phyloP scores from a whole-genome alignment of 495 filamentous ascomycete genomes.

The Podospora appendiculata region DNA sequence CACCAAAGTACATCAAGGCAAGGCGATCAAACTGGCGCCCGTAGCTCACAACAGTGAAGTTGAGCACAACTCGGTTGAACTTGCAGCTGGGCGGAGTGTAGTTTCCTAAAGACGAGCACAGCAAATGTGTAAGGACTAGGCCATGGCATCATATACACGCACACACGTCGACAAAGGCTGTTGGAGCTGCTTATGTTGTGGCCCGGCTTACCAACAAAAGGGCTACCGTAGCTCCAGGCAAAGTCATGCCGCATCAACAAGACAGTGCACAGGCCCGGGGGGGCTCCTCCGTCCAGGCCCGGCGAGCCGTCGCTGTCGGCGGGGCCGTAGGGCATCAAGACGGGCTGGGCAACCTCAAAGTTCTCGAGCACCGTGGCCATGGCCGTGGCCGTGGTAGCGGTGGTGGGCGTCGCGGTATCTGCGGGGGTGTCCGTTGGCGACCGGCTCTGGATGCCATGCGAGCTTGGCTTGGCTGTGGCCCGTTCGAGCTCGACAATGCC shows the following conservation, averaged over 20 bases:
- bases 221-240: conserved; percentile 67
- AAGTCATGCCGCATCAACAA: conserved; percentile 68
- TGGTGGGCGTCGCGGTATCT: not conserved
- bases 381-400: conserved; percentile 10
- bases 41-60: conserved; percentile 67
- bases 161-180: too few relatives aligned
- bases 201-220: conserved; percentile 60
- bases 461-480: not conserved
- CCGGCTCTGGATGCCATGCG: not conserved
- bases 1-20: conserved; percentile 70
- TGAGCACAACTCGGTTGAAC: conserved; percentile 76
- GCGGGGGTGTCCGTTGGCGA: not conserved
- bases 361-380: conserved; percentile 41
- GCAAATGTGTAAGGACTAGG: not conserved
- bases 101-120: conserved; percentile 34
- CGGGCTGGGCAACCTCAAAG: conserved; percentile 65
- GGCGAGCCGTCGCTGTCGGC: conserved; percentile 27
- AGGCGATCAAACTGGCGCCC: conserved; percentile 78
- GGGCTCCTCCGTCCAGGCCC: conserved; percentile 4
- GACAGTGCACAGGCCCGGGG: conserved; percentile 37
- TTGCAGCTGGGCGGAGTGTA: conserved; percentile 63
- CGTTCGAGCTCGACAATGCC: not conserved
- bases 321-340: conserved; percentile 40
- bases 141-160: not conserved
- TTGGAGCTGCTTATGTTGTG: too few relatives aligned